phyloP scores from a whole-genome alignment of 108 stramenopile species.

The Cyclotella cryptica region DNA sequence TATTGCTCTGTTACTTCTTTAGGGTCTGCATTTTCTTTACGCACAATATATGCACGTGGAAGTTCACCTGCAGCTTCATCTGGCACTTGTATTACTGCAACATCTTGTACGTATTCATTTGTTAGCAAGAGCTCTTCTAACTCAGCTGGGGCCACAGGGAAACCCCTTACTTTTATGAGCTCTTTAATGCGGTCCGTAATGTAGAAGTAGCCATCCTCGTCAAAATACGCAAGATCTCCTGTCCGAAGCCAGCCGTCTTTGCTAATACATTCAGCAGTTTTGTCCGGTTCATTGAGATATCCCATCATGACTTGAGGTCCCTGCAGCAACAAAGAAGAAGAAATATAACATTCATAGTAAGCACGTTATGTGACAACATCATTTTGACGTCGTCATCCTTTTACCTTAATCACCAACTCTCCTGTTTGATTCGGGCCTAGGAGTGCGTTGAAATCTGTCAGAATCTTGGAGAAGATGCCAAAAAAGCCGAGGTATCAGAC shows the following conservation, averaged over 20 bases:
- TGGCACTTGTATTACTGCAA: conserved; percentile 85
- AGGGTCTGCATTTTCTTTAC: conserved; percentile 46
- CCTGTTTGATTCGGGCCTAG: conserved; percentile 76
- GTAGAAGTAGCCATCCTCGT: conserved; percentile 89
- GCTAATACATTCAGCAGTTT: conserved; percentile 80
- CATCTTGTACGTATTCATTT: conserved; percentile 83
- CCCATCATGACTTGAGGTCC: conserved; percentile 80
- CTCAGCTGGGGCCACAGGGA: conserved; percentile 94
- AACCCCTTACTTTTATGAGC: conserved; percentile 94
- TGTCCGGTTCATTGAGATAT: conserved; percentile 84
- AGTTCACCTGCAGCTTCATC: conserved; percentile 85
- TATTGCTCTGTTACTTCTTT: conserved; percentile 63
- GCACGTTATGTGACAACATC: neutral
- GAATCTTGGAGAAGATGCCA: neutral
- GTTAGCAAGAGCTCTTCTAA: conserved; percentile 90
- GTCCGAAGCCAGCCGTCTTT: conserved; percentile 85
- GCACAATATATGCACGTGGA: conserved; percentile 90
- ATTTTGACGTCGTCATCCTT: conserved; percentile 20
- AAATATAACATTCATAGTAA: neutral
- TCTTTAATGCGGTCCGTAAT: conserved; percentile 94
- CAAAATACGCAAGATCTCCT: conserved; percentile 88
- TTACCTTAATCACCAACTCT: conserved; percentile 86
- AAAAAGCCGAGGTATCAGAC: neutral
- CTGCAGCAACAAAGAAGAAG: neutral
- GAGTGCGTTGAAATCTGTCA: neutral